Evolutionary conservation across 805 yeast species (phyloP).

Genomic region (Danielia oregonensis): DNA sequence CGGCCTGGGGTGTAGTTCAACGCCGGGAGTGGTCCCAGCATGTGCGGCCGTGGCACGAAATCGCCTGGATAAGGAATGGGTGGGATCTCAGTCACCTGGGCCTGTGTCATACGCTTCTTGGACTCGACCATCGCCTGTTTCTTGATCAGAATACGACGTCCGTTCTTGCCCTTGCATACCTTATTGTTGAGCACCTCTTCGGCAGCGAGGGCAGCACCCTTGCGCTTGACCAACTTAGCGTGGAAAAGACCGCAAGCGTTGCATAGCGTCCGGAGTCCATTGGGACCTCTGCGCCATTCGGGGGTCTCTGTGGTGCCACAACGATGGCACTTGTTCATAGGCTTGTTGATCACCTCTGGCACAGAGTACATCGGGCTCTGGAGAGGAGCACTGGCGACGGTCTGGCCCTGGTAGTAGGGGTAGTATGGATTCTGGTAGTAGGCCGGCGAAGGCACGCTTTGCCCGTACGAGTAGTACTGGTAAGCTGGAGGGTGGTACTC

Average conservation of each 20-base stretch:
- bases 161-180: slow-evolving; percentile 43
- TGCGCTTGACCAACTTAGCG: slow-evolving; percentile 34
- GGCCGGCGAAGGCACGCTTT: background rate
- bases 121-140: slow-evolving; percentile 12
- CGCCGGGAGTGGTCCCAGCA: too few species aligned
- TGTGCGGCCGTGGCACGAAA: too few species aligned
- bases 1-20: too few species aligned
- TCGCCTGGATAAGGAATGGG: slow-evolving; percentile 4
- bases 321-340: slow-evolving; percentile 38
- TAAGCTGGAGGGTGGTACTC: background rate
- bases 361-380: slow-evolving; percentile 5
- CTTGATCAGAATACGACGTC: slow-evolving; percentile 36
- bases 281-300: slow-evolving; percentile 44
- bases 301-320: slow-evolving; percentile 46
- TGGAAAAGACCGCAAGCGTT: slow-evolving; percentile 44
- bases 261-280: slow-evolving; percentile 42
- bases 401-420: slow-evolving; percentile 1
- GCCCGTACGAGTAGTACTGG: slow-evolving; percentile 5
- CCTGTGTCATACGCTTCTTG: slow-evolving; percentile 2
- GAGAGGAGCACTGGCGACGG: background rate
- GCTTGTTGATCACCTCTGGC: slow-evolving; percentile 16
- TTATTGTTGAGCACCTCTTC: slow-evolving; percentile 40
- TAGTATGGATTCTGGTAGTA: slow-evolving; percentile 3
- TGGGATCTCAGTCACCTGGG: slow-evolving; percentile 9
- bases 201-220: slow-evolving; percentile 28